Base-by-base conservation (phyloP, 2,329 filamentous ascomycete species). In the Cladosporium sp. region DNA sequence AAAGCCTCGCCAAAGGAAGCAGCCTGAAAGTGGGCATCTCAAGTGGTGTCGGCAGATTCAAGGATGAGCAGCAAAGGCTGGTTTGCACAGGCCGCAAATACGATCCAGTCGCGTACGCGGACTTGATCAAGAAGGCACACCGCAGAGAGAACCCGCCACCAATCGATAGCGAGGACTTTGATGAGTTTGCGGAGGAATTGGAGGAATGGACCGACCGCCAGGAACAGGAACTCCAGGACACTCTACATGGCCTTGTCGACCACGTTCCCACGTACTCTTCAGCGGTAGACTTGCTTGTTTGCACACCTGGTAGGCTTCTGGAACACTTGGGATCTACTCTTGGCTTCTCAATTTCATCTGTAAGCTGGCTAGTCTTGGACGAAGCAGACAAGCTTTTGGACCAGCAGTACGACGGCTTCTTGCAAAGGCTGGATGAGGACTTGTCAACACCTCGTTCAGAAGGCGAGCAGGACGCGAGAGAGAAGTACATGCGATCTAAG, bases 321-420 rank as follows among this genome's bases (percentile, higher is more conserved):
- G 94, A 98, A 72, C 94, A 98, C 77, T 85, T 97, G 59, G 89
- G 90, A 68, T 88, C 89, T 66, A 98, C 94, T 0, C 86, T 87
- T 3, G 93, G 92, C 0, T 97, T 98, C 76, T 86, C 84, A 0
- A 82, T 98, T 25, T 86, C 90, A 65, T 85, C 91, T 74, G 82
- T 97, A 5, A 87, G 91, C 67, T 98, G 93, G 93, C 83, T 98
- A 0, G 87, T 97, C 2, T 90, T 97, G 54, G 94, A 98, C 72
- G 94, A 98, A 79, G 95, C 94, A 13, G 94, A 98, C 77, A 92
- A 95, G 74, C 82, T 98, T 14, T 85, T 98, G 6, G 90, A 93
- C 51, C 92, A 98, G 76, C 73, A 75, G 46, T 74, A 75, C 48
- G 70, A 74, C 43, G 72, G 70, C 10, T 75, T 76, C 26, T 49